phyloP scores from a whole-genome alignment of 164 flowering plant species.

The Tinospora cordifolia region DNA sequence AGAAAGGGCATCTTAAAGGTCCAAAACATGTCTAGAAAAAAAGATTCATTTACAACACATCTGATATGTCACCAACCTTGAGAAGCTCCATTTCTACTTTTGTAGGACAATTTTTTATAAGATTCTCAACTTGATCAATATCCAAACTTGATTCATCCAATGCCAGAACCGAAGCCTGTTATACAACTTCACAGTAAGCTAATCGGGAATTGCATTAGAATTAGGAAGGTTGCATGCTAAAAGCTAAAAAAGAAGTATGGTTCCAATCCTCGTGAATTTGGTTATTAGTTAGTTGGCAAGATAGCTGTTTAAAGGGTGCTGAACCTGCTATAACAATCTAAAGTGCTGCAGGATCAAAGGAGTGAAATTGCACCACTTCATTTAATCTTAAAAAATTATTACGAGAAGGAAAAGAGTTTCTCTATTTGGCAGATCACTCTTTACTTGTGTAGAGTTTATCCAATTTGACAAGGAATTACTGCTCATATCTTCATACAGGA shows the following conservation, averaged over 20 bases:
- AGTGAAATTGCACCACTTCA: not conserved
- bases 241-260: not conserved
- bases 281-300: not conserved
- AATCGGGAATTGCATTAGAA: not conserved
- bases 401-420: not conserved
- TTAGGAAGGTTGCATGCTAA: not conserved
- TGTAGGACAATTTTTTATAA: slow-evolving; percentile 89
- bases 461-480: not conserved
- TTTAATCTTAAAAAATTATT: not conserved
- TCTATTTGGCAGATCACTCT: not conserved
- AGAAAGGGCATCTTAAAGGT: not conserved
- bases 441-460: not conserved
- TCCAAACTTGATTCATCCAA: slow-evolving; percentile 88
- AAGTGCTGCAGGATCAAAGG: not conserved
- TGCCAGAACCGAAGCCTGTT: slow-evolving; percentile 85
- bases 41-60: not conserved
- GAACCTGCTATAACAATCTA: not conserved
- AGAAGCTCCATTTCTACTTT: slow-evolving; percentile 98
- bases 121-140: slow-evolving; percentile 94
- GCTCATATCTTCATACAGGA: not conserved
- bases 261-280: not conserved
- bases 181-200: slow-evolving; percentile 8
- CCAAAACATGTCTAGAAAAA: not conserved
- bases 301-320: not conserved
- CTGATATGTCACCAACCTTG: slow-evolving; percentile 42